phyloP scores from a whole-genome alignment of 169 alveolate genomes.

The Eimeria falciformis region DNA sequence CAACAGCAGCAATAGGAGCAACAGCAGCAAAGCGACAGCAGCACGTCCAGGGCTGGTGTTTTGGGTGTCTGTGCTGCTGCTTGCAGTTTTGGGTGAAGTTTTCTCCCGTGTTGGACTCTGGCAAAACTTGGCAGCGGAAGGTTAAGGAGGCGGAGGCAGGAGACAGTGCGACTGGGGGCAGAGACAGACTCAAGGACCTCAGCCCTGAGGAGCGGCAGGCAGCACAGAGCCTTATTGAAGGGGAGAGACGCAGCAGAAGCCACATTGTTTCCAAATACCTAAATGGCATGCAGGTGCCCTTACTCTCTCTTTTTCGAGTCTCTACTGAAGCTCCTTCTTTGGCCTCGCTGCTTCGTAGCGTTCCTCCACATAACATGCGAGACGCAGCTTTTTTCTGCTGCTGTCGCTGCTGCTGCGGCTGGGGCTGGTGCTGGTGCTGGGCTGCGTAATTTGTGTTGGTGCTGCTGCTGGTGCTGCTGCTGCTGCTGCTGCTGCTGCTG shows the following conservation, averaged over 20 bases:
- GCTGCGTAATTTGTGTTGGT: neutral
- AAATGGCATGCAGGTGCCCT: slow-evolving; percentile 61
- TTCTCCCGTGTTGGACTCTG: slow-evolving; percentile 18
- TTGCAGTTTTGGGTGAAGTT: slow-evolving; percentile 63
- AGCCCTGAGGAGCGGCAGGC: slow-evolving; percentile 17
- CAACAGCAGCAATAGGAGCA: neutral
- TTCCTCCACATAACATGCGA: too few relatives aligned
- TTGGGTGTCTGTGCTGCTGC: neutral
- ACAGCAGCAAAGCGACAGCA: slow-evolving; percentile 1
- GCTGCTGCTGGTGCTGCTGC: slow-evolving; percentile 43
- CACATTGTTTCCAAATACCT: slow-evolving; percentile 54
- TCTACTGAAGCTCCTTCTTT: too few relatives aligned
- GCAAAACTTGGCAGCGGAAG: neutral
- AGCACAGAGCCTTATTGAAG: neutral
- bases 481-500: slow-evolving; percentile 21
- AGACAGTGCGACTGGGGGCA: neutral
- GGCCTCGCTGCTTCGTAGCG: too few relatives aligned
- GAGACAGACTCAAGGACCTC: neutral
- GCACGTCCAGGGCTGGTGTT: neutral
- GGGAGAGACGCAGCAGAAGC: slow-evolving; percentile 45
- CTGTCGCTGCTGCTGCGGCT: slow-evolving; percentile 7
- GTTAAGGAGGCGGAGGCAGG: neutral
- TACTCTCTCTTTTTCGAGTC: too few relatives aligned
- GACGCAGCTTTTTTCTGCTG: neutral
- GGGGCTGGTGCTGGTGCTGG: neutral